Conservation (phyloP, 208 protist genomes). For the Trypanosomatidae sp. region DNA sequence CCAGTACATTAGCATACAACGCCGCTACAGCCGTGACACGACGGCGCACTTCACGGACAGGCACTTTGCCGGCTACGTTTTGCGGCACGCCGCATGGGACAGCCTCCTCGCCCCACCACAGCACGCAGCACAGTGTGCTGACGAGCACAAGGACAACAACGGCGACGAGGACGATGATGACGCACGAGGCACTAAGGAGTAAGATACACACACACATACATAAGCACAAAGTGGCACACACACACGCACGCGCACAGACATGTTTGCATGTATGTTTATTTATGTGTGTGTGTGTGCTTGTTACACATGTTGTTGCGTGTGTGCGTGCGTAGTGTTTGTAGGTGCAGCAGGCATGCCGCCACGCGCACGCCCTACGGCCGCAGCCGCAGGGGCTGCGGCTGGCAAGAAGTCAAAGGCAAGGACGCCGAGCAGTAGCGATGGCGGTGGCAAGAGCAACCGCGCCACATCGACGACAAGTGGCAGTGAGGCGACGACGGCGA, state of each 20-base stretch:
- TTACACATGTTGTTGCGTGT: too few species aligned
- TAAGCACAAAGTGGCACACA: too few species aligned
- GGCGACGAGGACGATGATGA: too few species aligned
- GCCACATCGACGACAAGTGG: conserved; percentile 4
- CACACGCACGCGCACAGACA: too few species aligned
- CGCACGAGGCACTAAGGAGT: too few species aligned
- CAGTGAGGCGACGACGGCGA: conserved; percentile 7
- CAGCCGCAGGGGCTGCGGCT: neutral
- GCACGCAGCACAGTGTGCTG: too few species aligned
- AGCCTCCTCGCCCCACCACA: conserved; percentile 20
- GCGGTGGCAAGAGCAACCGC: conserved; percentile 3
- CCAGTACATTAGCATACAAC: conserved; percentile 89
- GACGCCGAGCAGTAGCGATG: neutral
- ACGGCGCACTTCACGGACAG: conserved; percentile 50
- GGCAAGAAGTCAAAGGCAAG: conserved; percentile 1
- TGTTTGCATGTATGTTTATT: neutral
- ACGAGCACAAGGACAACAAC: neutral
- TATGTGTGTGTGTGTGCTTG: too few species aligned
- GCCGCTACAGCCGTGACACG: conserved; percentile 42
- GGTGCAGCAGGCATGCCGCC: neutral
- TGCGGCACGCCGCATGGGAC: conserved; percentile 53
- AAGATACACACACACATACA: too few species aligned
- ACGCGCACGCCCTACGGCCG: neutral
- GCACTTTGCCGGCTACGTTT: conserved; percentile 80
- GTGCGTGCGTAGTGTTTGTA: too few species aligned